Conservation (phyloP, 2,329 filamentous ascomycete genomes). For the Gnomoniopsis smithogilvyi region DNA sequence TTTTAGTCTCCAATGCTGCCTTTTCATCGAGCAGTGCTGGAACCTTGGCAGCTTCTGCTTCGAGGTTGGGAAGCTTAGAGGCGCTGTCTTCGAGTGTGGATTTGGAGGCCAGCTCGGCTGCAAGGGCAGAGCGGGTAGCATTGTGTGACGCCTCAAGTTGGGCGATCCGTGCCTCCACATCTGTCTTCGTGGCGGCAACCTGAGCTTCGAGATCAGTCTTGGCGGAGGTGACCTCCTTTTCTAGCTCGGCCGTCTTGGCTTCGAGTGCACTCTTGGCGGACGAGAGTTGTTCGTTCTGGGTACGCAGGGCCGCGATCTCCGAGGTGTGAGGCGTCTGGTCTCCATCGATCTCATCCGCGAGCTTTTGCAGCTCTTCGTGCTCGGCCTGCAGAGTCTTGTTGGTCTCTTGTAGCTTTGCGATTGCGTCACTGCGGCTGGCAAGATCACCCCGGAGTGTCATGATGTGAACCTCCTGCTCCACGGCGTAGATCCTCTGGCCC, state of each 20-base stretch:
- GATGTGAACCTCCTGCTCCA: conserved; percentile 14
- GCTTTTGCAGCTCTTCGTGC: conserved; percentile 14
- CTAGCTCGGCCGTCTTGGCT: conserved; percentile 13
- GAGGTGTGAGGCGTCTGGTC: not conserved
- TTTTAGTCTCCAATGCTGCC: conserved; percentile 7
- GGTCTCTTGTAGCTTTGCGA: conserved; percentile 11
- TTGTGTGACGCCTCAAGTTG: conserved; percentile 3
- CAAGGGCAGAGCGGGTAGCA: not conserved
- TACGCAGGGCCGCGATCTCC: conserved; percentile 3
- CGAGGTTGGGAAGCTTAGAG: conserved; percentile 1
- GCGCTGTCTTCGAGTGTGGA: conserved; percentile 1
- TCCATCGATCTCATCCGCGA: conserved; percentile 3
- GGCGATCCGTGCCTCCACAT: not conserved
- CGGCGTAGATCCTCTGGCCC: conserved; percentile 5
- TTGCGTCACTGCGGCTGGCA: conserved; percentile 3
- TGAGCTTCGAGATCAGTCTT: conserved; percentile 2
- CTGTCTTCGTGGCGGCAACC: not conserved
- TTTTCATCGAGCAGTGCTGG: conserved; percentile 6
- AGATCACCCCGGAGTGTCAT: conserved; percentile 11
- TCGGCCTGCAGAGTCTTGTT: conserved; percentile 16
- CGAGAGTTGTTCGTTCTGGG: conserved; percentile 11
- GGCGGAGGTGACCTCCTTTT: not conserved
- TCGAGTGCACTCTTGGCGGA: conserved; percentile 8
- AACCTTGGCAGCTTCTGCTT: conserved; percentile 11
- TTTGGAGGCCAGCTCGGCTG: conserved; percentile 7